Evolutionary conservation across 495 filamentous ascomycete species (phyloP), one percentile per base, ranked within the genome.

Genomic region (Hypomontagnella submonticulosa): DNA sequence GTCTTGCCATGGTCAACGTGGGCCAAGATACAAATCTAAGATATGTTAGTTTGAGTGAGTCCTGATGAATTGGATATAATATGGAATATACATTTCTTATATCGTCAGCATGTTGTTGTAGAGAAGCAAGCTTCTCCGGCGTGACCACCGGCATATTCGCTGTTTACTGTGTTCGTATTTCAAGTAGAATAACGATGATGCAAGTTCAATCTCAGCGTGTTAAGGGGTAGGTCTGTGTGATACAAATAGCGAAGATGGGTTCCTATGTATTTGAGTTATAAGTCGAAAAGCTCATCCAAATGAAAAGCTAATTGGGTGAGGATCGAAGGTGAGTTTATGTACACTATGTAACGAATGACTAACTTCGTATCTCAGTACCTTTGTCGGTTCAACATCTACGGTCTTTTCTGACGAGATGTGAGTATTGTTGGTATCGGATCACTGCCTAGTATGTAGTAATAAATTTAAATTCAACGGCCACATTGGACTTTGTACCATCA

Each of bases 1-100:
- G 95, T 99, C 79, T 99, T 99, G 67, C 95, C 95, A 83, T 99
- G 95, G 73, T 99, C 95, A 70, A 99, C 95, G 74, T 99, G 95
- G 30, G 95, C 95, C 52, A 99, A 81, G 70, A 99, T 97, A 77
- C 95, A 99, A 61, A 99, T 97, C 93, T 98, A 54, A 23, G 7
- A 23, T 50, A n/a, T 41, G 64, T 46, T 55, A 67, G 64, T 54
- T n/a, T 57, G 33, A 40, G 23, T 27, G n/a, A 50, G 68, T 77
- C 77, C 77, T 75, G 56, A 62, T 54, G 9, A 34, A 67, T 70
- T 74, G 66, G 71, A 74, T 75, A 77, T 70, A 76, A 75, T 70
- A 70, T 73, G 69, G 54, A 73, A 75, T 81, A 74, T 83, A 94
- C 92, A 85, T 97, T 97, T 80, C 93, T 84, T 75, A 97, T 89